phyloP scores from a whole-genome alignment of 2,329 filamentous ascomycete genomes.

The Pyricularia sp. region DNA sequence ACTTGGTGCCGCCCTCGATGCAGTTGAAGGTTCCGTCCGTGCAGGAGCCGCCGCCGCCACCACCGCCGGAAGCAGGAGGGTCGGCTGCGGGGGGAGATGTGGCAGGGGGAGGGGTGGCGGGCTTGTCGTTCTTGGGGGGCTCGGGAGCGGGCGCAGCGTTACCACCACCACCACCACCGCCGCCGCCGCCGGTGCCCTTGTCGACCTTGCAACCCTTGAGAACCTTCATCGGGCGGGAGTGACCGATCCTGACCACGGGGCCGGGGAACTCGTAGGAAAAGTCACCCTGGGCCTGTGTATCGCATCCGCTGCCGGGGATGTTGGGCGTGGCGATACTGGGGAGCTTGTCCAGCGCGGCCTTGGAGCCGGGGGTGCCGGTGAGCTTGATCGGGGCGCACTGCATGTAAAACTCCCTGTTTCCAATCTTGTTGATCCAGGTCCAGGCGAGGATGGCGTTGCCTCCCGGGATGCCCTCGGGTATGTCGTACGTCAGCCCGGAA shows the following conservation, averaged over 20 bases:
- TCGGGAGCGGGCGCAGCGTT: background rate
- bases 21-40: constrained; percentile 38
- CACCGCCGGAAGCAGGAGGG: constrained; percentile 20
- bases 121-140: background rate
- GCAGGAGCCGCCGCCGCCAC: constrained; percentile 26
- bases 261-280: constrained; percentile 14
- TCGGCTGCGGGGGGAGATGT: constrained; percentile 5
- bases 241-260: background rate
- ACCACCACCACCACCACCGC: background rate
- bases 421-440: constrained; percentile 91
- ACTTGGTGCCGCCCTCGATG: constrained; percentile 27
- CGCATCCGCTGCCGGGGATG: constrained; percentile 24
- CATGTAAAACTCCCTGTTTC: constrained; percentile 97
- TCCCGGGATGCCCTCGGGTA: constrained; percentile 61
- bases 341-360: constrained; percentile 49
- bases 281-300: background rate
- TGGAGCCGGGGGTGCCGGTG: constrained; percentile 31
- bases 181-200: background rate
- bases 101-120: constrained; percentile 12
- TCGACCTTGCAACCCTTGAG: background rate
- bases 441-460: constrained; percentile 79
- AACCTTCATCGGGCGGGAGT: background rate
- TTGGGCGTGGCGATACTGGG: constrained; percentile 73
- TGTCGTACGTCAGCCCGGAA: constrained; percentile 51
- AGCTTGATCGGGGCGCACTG: constrained; percentile 76